phyloP scores from a whole-genome alignment of 192 early-diverging fungal genomes.

The Pecoramyces ruminantium region DNA sequence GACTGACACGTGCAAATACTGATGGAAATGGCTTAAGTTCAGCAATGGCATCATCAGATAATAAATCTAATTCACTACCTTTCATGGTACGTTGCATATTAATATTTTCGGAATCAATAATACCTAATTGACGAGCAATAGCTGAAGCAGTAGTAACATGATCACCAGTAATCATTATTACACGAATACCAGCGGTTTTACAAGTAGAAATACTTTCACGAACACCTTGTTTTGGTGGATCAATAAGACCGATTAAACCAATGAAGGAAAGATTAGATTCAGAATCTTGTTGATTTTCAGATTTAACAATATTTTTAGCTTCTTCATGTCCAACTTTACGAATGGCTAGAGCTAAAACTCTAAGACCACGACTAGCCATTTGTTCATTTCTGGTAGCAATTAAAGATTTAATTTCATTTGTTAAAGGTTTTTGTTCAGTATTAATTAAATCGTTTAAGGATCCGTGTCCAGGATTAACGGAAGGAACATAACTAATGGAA shows the following conservation, averaged over 20 bases:
- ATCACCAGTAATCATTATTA: constrained; percentile 97
- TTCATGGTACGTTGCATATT: constrained; percentile 51
- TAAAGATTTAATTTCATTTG: constrained; percentile 2
- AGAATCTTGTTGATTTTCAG: constrained; percentile 17
- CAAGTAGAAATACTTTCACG: constrained; percentile 63
- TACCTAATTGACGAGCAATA: constrained; percentile 78
- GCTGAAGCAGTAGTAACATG: constrained; percentile 84
- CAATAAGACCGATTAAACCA: constrained; percentile 82
- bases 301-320: constrained; percentile 21
- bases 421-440: neutral
- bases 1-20: constrained; percentile 90
- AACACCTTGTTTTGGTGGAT: constrained; percentile 75
- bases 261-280: constrained; percentile 71
- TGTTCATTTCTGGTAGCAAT: constrained; percentile 17
- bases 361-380: constrained; percentile 74
- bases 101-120: constrained; percentile 32
- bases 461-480: neutral
- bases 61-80: constrained; percentile 73
- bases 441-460: constrained; percentile 3
- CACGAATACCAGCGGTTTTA: constrained; percentile 81
- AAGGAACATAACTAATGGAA: constrained; percentile 41
- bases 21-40: constrained; percentile 73
- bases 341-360: constrained; percentile 76
- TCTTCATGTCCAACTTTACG: constrained; percentile 39
- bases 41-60: constrained; percentile 75